Percentiles rank a stretch among this genome's conserved stretches.
phyloP scores from a whole-genome alignment of 257 asterid species.

The Knoxia roxburghii region DNA sequence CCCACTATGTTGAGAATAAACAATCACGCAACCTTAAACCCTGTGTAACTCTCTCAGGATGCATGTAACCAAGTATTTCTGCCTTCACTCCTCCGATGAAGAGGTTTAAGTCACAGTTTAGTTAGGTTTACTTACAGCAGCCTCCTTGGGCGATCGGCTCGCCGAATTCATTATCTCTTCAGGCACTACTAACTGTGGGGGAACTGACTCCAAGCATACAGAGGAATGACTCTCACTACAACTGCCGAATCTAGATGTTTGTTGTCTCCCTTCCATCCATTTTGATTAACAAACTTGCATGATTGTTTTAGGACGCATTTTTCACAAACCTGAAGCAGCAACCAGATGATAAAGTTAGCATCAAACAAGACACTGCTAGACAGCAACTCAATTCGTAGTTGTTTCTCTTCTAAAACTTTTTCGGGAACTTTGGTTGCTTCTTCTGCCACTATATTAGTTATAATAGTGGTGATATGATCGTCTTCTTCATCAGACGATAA shows the following conservation, averaged over 20 bases:
- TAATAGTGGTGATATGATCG: too few relatives aligned
- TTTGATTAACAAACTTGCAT: constrained; percentile 52
- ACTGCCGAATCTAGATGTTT: constrained; percentile 32
- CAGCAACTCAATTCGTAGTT: too few relatives aligned
- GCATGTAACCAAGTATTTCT: too few relatives aligned
- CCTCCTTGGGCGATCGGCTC: constrained; percentile 53
- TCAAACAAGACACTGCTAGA: background rate
- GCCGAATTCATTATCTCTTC: constrained; percentile 53
- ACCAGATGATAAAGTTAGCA: constrained; percentile 8
- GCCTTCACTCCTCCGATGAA: too few relatives aligned
- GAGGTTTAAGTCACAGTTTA: constrained; percentile 17
- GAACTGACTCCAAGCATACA: constrained; percentile 63
- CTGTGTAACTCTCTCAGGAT: too few relatives aligned
- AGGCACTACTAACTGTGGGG: constrained; percentile 49
- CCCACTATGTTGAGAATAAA: background rate
- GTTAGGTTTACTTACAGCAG: constrained; percentile 49
- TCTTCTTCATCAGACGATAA: too few relatives aligned
- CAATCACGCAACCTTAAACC: background rate
- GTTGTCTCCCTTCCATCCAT: constrained; percentile 16
- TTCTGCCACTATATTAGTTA: constrained; percentile 92
- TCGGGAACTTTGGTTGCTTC: too few relatives aligned
- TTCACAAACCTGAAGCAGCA: constrained; percentile 67
- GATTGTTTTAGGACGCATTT: constrained; percentile 48
- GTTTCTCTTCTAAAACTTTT: too few relatives aligned
- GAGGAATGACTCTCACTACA: constrained; percentile 46